Base-by-base conservation (phyloP, 495 filamentous ascomycete genomes). In the Thermothielavioides terrestris region DNA sequence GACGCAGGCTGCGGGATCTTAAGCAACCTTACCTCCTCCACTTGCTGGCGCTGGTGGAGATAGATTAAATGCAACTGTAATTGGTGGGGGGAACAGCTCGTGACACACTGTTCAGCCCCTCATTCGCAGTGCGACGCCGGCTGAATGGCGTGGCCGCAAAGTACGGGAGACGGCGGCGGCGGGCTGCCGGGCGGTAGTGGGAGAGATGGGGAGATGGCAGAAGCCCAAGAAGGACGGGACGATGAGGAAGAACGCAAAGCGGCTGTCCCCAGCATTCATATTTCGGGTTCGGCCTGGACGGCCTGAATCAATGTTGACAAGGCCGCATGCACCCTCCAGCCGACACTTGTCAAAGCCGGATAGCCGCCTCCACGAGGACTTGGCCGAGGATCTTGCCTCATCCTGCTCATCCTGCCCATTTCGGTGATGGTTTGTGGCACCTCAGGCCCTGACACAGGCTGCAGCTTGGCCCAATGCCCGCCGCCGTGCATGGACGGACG, bases 11-110 rank as follows among this genome's bases (percentile, higher is more conserved):
- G 36, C 35, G 46, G 44, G 42, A 44, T 38, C 23, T 42, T 23
- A 28, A 44, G 43, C 44, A n/a, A n/a, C n/a, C n/a, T n/a, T n/a
- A n/a, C n/a, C n/a, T n/a, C n/a, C n/a, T n/a, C n/a, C 42, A 18
- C 36, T 18, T 47, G 27, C 31, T 42, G 55, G 39, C 42, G 39
- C 10, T 49, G 30, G 45, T 41, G 28, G 49, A 50, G 46, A 35
- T 46, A 59, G 50, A 60, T 62, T 62, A 60, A 63, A 55, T 63
- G 60, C 57, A 57, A 26, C 35, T 50, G 46, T 36, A 46, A 63
- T 63, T 63, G 60, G 60, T 49, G 46, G 37, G 53, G 39, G 25
- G 49, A 14, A 23, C 7, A 37, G 48, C 60, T 53, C 52, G 58
- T 63, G 60, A 63, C 60, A 60, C 48, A 25, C 32, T 38, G 46